Conservation (phyloP, 345 rosid genomes). For the Boechera stricta region DNA sequence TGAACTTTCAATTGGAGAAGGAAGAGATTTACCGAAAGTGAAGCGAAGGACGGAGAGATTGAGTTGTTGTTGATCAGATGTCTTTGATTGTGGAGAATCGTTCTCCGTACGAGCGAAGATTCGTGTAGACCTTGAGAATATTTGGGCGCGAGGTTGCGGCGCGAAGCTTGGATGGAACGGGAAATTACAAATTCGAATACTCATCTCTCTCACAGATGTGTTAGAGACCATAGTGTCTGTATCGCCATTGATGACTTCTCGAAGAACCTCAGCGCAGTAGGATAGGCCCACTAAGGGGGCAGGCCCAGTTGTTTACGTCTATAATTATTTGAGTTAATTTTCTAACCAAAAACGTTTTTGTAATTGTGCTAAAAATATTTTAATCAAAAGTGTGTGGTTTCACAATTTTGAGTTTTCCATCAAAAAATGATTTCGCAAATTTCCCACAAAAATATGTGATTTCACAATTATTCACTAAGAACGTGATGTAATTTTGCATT, state of each 20-base stretch:
- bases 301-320: too few species aligned
- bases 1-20: not conserved
- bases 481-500: too few species aligned
- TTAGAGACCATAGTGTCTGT: not conserved
- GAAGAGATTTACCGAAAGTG: slow-evolving; percentile 60
- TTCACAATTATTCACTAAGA: too few species aligned
- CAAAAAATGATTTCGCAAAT: too few species aligned
- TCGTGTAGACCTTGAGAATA: slow-evolving; percentile 34
- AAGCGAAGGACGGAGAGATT: slow-evolving; percentile 92
- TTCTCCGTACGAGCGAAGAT: slow-evolving; percentile 48
- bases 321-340: too few species aligned
- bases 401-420: too few species aligned
- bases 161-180: slow-evolving; percentile 18
- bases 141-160: slow-evolving; percentile 41
- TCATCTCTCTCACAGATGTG: slow-evolving; percentile 33
- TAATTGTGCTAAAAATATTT: too few species aligned
- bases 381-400: too few species aligned
- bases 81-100: slow-evolving; percentile 41
- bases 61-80: slow-evolving; percentile 57
- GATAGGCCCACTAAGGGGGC: slow-evolving; percentile 12
- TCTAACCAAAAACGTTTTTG: too few species aligned
- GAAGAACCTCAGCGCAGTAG: not conserved
- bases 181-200: slow-evolving; percentile 30
- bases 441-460: too few species aligned
- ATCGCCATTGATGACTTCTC: slow-evolving; percentile 17